These are phyloP conservation scores for Clarireedia monteithiana DNA, from an alignment of 2,329 filamentous ascomycete genomes.

Conservation along the genomic window DNA sequence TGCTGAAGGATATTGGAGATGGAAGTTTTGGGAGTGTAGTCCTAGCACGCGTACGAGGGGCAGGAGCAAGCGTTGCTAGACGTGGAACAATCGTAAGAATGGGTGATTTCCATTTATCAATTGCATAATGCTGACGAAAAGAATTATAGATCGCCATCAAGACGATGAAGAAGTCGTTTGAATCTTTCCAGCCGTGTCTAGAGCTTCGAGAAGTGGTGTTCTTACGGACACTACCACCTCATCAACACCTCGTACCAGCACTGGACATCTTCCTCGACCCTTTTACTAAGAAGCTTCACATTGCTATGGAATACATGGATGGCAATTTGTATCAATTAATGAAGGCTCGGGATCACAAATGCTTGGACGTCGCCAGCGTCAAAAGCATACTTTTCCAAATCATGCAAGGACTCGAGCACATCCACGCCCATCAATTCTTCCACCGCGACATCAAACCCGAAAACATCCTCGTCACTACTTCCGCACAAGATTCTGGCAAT, in stretches of 20 bases:
- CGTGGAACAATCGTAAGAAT: constrained; percentile 81
- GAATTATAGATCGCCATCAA: constrained; percentile 82
- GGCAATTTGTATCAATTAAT: constrained; percentile 98
- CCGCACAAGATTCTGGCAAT: constrained; percentile 66
- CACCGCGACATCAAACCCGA: constrained; percentile 99
- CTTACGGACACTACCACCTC: constrained; percentile 76
- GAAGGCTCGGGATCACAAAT: constrained; percentile 96
- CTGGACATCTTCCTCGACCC: constrained; percentile 98
- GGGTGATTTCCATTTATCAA: not conserved
- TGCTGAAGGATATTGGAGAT: constrained; percentile 97
- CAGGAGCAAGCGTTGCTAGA: constrained; percentile 80
- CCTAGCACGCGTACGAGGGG: constrained; percentile 82
- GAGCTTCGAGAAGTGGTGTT: constrained; percentile 97
- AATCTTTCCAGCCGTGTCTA: constrained; percentile 81
- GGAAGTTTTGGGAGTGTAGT: constrained; percentile 97
- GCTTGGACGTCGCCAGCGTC: constrained; percentile 79
- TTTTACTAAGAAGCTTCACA: constrained; percentile 91
- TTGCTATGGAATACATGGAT: constrained; percentile 99
- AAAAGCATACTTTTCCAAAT: constrained; percentile 99
- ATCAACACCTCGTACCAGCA: constrained; percentile 91
- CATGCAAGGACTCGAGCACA: constrained; percentile 90
- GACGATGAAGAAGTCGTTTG: constrained; percentile 99
- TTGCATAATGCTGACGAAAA: constrained; percentile 12
- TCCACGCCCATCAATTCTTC: constrained; percentile 95
- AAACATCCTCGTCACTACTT: constrained; percentile 95